Base-by-base conservation (phyloP, 371 early-diverging fungal species). In the Mortierella sp. region DNA sequence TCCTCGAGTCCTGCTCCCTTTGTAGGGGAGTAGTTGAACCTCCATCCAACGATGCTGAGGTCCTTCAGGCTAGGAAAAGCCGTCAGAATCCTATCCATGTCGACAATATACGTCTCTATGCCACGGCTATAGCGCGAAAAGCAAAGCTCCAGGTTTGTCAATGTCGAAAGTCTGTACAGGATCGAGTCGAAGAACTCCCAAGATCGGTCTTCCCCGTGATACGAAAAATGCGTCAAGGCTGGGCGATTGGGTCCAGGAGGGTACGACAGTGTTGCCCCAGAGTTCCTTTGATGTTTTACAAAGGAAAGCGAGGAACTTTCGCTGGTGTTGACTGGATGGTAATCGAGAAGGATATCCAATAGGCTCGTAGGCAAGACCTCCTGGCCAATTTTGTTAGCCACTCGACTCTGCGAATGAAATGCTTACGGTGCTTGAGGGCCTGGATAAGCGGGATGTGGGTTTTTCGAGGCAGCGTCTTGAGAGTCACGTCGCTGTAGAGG, bases 271-370 rank as follows among this genome's bases (percentile, higher is more conserved):
- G 63, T 7, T 31, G 4, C 8, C 16, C 19, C 55, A 13, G 16
- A 50, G 34, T 19, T 14, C 31, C 0, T 31, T 58, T 28, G 28
- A 26, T 58, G 63, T 16, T 5, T 16, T 50, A 50, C 13, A 16
- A 14, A 50, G 16, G 50, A 50, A 13, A 50, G 50, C 16, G 50
- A 50, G 50, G 50, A 13, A 14, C 50, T 16, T 9, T 16, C 31
- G 19, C 5, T 1, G 11, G n/a, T 3, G 31, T 60, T 14, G 31
- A 19, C 63, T 63, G 63, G 60, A 4, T 19, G 60, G 16, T 63
- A 34, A 9, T 63, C 34, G 34, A 63, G 24, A 21, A 77, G 48
- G 38, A 77, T 77, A 11, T 77, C 72, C 0, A 72, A 13, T 0
- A 72, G 31, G 16, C 60, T 72, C 13, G 60, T 42, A 34, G 28